Evolutionary conservation across 345 rosid species (phyloP).

Genomic region (Citrus sinensis): DNA sequence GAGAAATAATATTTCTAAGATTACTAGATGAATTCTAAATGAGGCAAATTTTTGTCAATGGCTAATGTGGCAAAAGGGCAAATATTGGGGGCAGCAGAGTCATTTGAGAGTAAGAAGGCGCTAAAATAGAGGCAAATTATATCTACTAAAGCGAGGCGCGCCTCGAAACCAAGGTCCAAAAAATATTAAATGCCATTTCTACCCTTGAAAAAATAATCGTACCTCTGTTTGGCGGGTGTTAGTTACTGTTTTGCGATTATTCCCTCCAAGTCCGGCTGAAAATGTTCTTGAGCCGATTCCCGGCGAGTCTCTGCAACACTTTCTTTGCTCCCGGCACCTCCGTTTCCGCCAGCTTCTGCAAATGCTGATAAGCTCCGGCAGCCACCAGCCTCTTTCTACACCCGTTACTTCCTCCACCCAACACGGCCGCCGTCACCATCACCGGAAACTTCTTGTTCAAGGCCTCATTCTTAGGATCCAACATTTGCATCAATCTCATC

Average conservation of each 20-base stretch:
- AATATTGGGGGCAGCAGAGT: slow-evolving; percentile 6
- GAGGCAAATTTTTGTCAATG: background rate
- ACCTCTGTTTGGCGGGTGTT: slow-evolving; percentile 44
- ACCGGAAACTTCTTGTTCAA: slow-evolving; percentile 60
- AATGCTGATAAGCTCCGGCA: slow-evolving; percentile 56
- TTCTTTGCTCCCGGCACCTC: slow-evolving; percentile 66
- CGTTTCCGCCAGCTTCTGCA: slow-evolving; percentile 55
- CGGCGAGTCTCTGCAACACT: slow-evolving; percentile 59
- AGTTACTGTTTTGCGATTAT: slow-evolving; percentile 26
- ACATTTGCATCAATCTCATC: slow-evolving; percentile 63
- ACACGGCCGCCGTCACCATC: slow-evolving; percentile 45
- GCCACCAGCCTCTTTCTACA: slow-evolving; percentile 50
- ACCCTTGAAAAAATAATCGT: slow-evolving; percentile 13
- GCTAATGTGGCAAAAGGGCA: background rate
- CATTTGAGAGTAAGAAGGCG: slow-evolving; percentile 5
- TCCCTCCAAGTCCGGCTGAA: slow-evolving; percentile 73
- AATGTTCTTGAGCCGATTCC: slow-evolving; percentile 53
- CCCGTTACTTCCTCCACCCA: slow-evolving; percentile 44
- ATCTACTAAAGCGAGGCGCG: background rate
- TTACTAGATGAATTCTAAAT: background rate
- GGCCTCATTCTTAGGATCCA: slow-evolving; percentile 58
- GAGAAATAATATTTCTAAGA: no score
- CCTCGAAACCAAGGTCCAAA: background rate
- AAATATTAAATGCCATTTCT: slow-evolving; percentile 1
- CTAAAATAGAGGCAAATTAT: slow-evolving; percentile 6